These are phyloP conservation scores for Comarum palustre DNA, from an alignment of 306 rosid genomes.

Conservation along the genomic window DNA sequence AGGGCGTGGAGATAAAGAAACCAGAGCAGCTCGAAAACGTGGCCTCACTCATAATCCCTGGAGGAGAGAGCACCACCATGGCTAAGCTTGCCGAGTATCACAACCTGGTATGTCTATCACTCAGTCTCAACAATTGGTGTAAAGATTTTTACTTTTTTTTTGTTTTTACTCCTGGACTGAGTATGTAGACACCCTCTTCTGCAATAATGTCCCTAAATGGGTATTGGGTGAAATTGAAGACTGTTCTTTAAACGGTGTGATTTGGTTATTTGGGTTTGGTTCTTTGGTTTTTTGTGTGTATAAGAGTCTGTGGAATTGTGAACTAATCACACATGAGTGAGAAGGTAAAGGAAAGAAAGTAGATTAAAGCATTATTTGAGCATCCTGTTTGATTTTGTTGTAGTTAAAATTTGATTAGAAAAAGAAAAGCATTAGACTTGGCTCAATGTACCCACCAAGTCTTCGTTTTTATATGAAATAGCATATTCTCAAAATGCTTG, in stretches of 20 bases:
- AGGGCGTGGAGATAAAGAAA: constrained; percentile 81
- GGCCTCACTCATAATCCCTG: constrained; percentile 84
- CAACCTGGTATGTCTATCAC: constrained; percentile 48
- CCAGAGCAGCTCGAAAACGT: constrained; percentile 76
- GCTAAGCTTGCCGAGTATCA: constrained; percentile 88
- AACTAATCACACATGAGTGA: not conserved
- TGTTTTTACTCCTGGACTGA: not conserved
- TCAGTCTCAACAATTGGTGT: not conserved
- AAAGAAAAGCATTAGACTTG: too few relatives aligned
- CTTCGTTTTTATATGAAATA: not conserved
- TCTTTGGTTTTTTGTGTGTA: not conserved
- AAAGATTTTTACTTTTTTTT: not conserved
- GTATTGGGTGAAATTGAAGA: not conserved
- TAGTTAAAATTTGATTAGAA: not conserved
- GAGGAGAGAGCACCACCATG: constrained; percentile 98
- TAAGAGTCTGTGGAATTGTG: not conserved
- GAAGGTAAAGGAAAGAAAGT: not conserved
- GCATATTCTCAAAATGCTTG: not conserved
- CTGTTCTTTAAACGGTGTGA: not conserved
- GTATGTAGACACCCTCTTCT: too few relatives aligned
- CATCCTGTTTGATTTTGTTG: not conserved
- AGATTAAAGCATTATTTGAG: not conserved
- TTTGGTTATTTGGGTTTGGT: not conserved
- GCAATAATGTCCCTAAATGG: not conserved
- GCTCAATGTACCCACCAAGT: not conserved